Evolutionary conservation across 257 asterid species (phyloP), one percentile per base, ranked within the genome.

Genomic region (Gentiana straminea): DNA sequence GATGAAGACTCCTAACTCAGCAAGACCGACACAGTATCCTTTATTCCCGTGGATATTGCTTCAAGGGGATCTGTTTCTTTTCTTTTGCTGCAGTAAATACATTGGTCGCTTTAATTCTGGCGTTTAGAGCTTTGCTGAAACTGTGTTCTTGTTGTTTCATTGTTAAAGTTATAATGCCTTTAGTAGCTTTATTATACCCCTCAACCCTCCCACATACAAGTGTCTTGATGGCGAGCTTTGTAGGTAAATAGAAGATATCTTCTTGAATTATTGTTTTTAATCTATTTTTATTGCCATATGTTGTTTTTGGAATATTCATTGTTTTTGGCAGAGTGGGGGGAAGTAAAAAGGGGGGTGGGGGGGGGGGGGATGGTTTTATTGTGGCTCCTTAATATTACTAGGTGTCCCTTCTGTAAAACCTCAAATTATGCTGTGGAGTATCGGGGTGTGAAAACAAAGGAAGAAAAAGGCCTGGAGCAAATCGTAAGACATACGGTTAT

Each of bases 1-100:
- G 85, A 92, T 92, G 99, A 88, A 82, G 86, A 81, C 91, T 51
- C 97, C 99, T 62, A 88, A 83, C 77, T 85, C 99, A 43, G 73
- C 90, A 32, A 82, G 86, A 61, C 99, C 97, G 24, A 86, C 97
- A 33, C 97, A 92, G 99, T 88, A 88, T 92, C 99, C 99, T 83
- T 68, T 54, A 45, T 68, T 49, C 24, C 24, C 24, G 24, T 24
- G 24, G 24, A 24, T 24, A 24, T 24, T 24, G 24, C 24, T 24
- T 24, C 24, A 24, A 24, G 24, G 24, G 24, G 24, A 24, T 24
- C 24, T 24, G 24, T 24, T 24, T 24, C 24, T 24, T 24, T 24
- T 24, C 24, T 24, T 24, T 24, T 24, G 24, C 24, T 24, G 24
- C 24, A 24, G 24, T 24, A 24, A 24, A 24, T 24, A 24, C 24